Base-by-base conservation (phyloP, 2,329 filamentous ascomycete species). In the Fusarium sp. region DNA sequence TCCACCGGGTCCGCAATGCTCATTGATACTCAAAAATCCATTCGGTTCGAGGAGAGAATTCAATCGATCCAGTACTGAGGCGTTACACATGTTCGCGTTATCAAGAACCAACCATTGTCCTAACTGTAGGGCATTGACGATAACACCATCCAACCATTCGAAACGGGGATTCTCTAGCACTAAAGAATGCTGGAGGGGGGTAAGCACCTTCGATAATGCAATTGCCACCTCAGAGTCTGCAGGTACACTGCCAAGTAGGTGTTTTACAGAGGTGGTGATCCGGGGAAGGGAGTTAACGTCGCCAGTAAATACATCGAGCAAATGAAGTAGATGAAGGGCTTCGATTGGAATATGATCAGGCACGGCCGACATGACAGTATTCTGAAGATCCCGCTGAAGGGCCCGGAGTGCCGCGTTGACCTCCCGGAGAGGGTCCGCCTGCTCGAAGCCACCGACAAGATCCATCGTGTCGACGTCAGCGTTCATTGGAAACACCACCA, bases 381-480 rank as follows among this genome's bases (percentile, higher is more conserved):
- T 79, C 62, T 90, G 88, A 24, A 93, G 79, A 63, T 88, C 87
- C 11, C 83, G 78, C 18, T 85, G 83, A 18, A 93, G 79, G 38
- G 78, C 77, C 54, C 88, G 84, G 35, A 90, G 80, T 18, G 82
- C 79, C n/a, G 86, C 85, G 61, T 92, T 91, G 9, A 94, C 85
- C 70, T 93, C 90, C 63, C 96, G 89, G 58, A 93, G 87, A 28
- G 94, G 91, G 80, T 99, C 96, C 24, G 94, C 91, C 82, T 99
- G 96, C 81, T 99, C 96, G 79, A 98, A 99, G 0, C 96, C 96
- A 78, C 96, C 96, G 64, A 99, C 94, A 63, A 99, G 90, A 82
- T 99, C 96, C 91, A 98, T 98, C 2, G 96, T 95, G 81, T 99
- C 96, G 50, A 98, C 93, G 77, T 99, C 97, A 12, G 95, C 92